Conservation (phyloP, 164 flowering plant genomes). For the Dillenia suffruticosa region DNA sequence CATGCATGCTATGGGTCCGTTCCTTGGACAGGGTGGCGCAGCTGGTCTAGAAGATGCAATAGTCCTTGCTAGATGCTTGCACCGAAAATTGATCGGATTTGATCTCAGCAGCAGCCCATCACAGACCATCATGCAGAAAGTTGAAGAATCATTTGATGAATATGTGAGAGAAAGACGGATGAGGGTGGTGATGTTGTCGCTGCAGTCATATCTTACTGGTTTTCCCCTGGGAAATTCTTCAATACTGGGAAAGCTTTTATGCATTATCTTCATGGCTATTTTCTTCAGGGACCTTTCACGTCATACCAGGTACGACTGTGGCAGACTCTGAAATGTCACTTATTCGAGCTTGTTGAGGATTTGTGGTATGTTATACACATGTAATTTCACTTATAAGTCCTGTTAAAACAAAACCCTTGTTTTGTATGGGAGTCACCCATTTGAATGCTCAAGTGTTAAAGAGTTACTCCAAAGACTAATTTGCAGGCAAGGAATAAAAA, state of each 20-base stretch:
- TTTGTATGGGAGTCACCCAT: too few species aligned
- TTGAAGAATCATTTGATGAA: slow-evolving; percentile 21
- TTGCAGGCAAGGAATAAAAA: too few species aligned
- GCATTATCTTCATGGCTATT: slow-evolving; percentile 5
- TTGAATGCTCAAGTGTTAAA: too few species aligned
- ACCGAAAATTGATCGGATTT: neutral
- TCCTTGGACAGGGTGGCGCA: slow-evolving; percentile 36
- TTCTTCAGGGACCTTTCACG: slow-evolving; percentile 11
- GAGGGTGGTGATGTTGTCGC: slow-evolving; percentile 23
- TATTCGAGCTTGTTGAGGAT: neutral
- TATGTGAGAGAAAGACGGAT: slow-evolving; percentile 23
- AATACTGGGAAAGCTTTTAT: slow-evolving; percentile 6
- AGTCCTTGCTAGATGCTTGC: slow-evolving; percentile 32
- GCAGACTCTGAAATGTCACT: slow-evolving; percentile 15
- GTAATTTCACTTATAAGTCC: too few species aligned
- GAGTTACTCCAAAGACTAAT: too few species aligned
- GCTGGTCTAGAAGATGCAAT: slow-evolving; percentile 37
- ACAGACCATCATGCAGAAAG: neutral
- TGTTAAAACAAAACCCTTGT: too few species aligned
- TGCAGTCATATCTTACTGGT: slow-evolving; percentile 20
- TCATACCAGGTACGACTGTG: slow-evolving; percentile 29
- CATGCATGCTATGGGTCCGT: slow-evolving; percentile 43
- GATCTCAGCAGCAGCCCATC: neutral
- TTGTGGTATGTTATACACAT: too few species aligned
- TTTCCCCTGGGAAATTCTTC: slow-evolving; percentile 4